These are phyloP conservation scores for Penicillium roqueforti DNA, from an alignment of 495 filamentous ascomycete genomes.

Conservation along the genomic window DNA sequence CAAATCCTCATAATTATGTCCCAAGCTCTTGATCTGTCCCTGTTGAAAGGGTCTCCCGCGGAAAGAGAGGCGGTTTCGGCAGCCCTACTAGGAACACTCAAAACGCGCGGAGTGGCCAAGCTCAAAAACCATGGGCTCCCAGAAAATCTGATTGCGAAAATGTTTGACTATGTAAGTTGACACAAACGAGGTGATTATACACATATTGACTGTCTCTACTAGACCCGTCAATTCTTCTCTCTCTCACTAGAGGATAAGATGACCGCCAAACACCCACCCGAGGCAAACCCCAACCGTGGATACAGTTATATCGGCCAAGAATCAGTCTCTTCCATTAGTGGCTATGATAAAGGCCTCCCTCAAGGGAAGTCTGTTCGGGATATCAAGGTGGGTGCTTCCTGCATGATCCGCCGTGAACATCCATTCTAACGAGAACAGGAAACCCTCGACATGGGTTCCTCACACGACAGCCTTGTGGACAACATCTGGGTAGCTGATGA, in stretches of 20 bases:
- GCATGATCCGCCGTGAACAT: too few species aligned
- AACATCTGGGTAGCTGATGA: constrained; percentile 59
- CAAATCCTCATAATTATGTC: constrained; percentile 7
- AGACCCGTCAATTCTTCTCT: constrained; percentile 35
- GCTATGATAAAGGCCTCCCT: constrained; percentile 35
- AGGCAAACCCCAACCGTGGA: constrained; percentile 50
- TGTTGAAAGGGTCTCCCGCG: constrained; percentile 22
- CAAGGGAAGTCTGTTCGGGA: constrained; percentile 24
- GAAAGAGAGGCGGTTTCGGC: constrained; percentile 14
- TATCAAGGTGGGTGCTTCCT: constrained; percentile 19
- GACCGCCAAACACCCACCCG: constrained; percentile 54
- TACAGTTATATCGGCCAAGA: constrained; percentile 49
- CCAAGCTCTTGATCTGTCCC: constrained; percentile 19
- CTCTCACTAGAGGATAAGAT: constrained; percentile 40
- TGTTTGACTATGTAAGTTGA: constrained; percentile 23
- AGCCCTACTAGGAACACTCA: constrained; percentile 16
- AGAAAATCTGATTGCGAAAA: constrained; percentile 17
- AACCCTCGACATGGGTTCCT: constrained; percentile 58
- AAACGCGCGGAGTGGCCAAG: constrained; percentile 24
- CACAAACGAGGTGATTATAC: background rate
- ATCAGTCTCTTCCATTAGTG: constrained; percentile 54
- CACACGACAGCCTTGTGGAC: constrained; percentile 34
- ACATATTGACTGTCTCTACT: background rate
- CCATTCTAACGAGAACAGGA: constrained; percentile 39
- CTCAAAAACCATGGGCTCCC: constrained; percentile 28